Percentiles rank a stretch among this genome's conserved stretches.
phyloP scores from a whole-genome alignment of 345 rosid species.

The Cardiospermum halicacabum region DNA sequence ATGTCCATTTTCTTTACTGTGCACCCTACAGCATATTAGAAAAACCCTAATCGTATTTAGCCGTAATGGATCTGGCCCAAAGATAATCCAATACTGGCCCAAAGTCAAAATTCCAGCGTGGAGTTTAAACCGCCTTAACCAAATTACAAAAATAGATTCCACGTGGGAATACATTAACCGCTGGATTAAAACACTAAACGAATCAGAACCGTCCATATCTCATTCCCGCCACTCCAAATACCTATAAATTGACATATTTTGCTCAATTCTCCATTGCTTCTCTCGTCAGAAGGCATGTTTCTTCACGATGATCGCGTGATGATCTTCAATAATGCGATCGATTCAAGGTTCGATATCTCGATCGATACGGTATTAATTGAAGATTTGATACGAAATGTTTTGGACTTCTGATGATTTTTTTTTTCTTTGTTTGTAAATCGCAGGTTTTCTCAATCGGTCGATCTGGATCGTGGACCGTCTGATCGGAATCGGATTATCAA shows the following conservation, averaged over 20 bases:
- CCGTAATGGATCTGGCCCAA: neutral
- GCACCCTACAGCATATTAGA: neutral
- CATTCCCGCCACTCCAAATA: neutral
- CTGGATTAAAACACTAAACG: neutral
- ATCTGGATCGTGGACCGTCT: no score
- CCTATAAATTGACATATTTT: conserved; percentile 8
- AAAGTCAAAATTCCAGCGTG: neutral
- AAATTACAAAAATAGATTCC: neutral
- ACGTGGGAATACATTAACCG: conserved; percentile 20
- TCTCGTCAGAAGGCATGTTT: no score
- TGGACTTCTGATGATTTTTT: no score
- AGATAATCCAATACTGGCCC: neutral
- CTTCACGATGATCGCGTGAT: no score
- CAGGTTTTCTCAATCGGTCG: no score
- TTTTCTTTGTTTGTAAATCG: neutral
- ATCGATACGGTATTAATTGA: no score
- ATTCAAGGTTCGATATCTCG: no score
- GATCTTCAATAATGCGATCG: no score
- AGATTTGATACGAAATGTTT: no score
- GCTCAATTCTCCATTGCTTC: no score
- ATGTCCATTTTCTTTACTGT: conserved; percentile 57
- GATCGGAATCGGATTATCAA: neutral
- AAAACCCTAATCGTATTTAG: neutral
- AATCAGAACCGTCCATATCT: conserved; percentile 33
- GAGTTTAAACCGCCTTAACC: neutral